Percentiles rank a stretch among this genome's conserved stretches.
Conservation (phyloP, 2,329 filamentous ascomycete genomes). For the Apiospora arundinis region DNA sequence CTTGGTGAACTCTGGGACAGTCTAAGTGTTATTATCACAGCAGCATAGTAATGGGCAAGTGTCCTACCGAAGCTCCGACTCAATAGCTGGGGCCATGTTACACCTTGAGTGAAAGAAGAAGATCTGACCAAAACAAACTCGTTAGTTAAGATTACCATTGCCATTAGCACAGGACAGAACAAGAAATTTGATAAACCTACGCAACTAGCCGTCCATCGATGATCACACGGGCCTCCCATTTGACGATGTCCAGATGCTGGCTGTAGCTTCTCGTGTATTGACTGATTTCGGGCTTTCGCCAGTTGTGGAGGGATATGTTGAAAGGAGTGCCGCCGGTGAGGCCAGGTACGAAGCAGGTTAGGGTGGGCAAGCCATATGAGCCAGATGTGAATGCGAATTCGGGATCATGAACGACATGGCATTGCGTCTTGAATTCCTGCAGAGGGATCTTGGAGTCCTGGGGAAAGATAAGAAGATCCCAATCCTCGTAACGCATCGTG, state of each 20-base stretch:
- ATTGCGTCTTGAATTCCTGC: constrained; percentile 83
- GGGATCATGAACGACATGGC: constrained; percentile 69
- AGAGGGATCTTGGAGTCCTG: constrained; percentile 69
- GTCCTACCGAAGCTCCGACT: constrained; percentile 50
- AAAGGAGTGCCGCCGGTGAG: constrained; percentile 55
- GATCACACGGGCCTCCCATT: constrained; percentile 71
- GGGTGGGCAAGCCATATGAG: constrained; percentile 62
- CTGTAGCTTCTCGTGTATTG: constrained; percentile 62
- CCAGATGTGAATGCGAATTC: constrained; percentile 60
- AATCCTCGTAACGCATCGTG: constrained; percentile 83
- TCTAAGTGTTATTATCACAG: constrained; percentile 4
- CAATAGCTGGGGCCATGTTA: constrained; percentile 58
- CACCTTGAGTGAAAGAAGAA: constrained; percentile 58
- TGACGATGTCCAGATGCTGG: constrained; percentile 60
- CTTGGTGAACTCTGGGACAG: constrained; percentile 54
- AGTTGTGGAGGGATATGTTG: constrained; percentile 77
- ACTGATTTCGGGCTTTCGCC: constrained; percentile 67
- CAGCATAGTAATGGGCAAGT: neutral
- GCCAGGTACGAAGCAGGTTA: constrained; percentile 68
- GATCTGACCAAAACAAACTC: constrained; percentile 48
- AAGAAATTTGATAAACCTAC: constrained; percentile 48
- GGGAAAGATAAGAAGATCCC: constrained; percentile 86
- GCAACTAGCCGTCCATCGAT: constrained; percentile 70
- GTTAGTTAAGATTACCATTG: neutral
- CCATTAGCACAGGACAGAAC: neutral